These are phyloP conservation scores for Globisporangium barbulae DNA, from an alignment of 352 stramenopile species.

Conservation along the genomic window DNA sequence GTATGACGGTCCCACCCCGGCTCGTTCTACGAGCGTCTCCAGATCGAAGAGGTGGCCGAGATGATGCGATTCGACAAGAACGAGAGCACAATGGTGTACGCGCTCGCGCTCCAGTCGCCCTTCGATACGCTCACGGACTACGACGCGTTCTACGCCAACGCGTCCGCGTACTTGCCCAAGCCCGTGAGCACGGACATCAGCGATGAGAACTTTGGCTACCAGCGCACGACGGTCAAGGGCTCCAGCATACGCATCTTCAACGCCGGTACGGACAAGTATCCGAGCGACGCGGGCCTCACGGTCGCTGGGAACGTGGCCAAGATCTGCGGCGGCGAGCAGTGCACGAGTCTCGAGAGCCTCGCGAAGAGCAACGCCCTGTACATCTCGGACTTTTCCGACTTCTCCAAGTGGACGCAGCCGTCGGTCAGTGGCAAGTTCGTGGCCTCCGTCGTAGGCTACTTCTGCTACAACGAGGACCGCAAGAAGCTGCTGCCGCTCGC, in stretches of 20 bases:
- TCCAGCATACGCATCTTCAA: constrained; percentile 30
- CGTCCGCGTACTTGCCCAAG: not conserved
- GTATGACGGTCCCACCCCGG: constrained; percentile 30
- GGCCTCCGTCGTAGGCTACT: constrained; percentile 36
- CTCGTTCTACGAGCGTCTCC: constrained; percentile 18
- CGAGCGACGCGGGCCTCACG: constrained; percentile 21
- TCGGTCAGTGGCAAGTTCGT: constrained; percentile 30
- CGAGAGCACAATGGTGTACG: not conserved
- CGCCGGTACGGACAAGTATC: constrained; percentile 7
- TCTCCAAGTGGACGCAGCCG: constrained; percentile 31
- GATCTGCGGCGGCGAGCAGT: constrained; percentile 27
- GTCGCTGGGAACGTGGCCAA: constrained; percentile 23
- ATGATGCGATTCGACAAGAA: constrained; percentile 4
- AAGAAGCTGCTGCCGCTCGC: constrained; percentile 38
- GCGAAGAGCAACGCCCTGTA: constrained; percentile 25
- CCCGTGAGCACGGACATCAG: constrained; percentile 29
- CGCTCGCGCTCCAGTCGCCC: not conserved
- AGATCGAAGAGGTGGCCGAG: not conserved
- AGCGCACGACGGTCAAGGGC: constrained; percentile 40
- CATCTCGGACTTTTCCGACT: constrained; percentile 31
- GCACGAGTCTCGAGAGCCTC: constrained; percentile 1
- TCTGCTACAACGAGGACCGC: constrained; percentile 29
- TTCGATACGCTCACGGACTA: constrained; percentile 18
- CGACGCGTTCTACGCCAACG: constrained; percentile 5
- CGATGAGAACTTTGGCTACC: constrained; percentile 36